These are phyloP conservation scores for Athelia psychrophila DNA, from an alignment of 1,284 basidiomycete species.

Conservation along the genomic window DNA sequence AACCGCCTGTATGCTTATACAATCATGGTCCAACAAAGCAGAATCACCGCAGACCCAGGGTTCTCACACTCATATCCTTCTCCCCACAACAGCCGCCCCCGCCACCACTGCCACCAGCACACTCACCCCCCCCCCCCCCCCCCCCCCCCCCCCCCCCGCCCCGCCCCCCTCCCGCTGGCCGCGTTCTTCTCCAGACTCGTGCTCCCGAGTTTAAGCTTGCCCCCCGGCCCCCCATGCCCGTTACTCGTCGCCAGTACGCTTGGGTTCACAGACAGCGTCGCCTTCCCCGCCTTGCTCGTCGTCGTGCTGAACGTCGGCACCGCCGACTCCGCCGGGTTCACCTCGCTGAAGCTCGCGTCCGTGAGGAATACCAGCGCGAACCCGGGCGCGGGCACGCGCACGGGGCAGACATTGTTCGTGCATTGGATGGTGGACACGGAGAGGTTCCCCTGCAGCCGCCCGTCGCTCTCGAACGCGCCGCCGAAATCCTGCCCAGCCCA, in stretches of 20 bases:
- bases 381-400: constrained; percentile 51
- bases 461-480: constrained; percentile 46
- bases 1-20: too few relatives aligned
- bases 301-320: constrained; percentile 42
- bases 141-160: too few relatives aligned
- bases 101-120: not conserved
- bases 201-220: constrained; percentile 6
- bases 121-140: too few relatives aligned
- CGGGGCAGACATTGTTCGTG: constrained; percentile 36
- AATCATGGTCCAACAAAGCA: too few relatives aligned
- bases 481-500: constrained; percentile 51
- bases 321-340: constrained; percentile 24
- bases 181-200: constrained; percentile 14
- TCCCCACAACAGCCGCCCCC: too few relatives aligned
- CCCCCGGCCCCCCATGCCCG: constrained; percentile 15
- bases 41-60: too few relatives aligned
- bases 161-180: not conserved
- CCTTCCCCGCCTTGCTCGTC: constrained; percentile 27
- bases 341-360: constrained; percentile 29
- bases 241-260: constrained; percentile 29
- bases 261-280: constrained; percentile 28
- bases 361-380: constrained; percentile 56
- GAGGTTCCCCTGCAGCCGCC: constrained; percentile 39
- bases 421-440: constrained; percentile 41
- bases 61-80: too few relatives aligned